Conservation (phyloP, 2,329 filamentous ascomycete genomes). For the Aspergillus novoparasiticus region DNA sequence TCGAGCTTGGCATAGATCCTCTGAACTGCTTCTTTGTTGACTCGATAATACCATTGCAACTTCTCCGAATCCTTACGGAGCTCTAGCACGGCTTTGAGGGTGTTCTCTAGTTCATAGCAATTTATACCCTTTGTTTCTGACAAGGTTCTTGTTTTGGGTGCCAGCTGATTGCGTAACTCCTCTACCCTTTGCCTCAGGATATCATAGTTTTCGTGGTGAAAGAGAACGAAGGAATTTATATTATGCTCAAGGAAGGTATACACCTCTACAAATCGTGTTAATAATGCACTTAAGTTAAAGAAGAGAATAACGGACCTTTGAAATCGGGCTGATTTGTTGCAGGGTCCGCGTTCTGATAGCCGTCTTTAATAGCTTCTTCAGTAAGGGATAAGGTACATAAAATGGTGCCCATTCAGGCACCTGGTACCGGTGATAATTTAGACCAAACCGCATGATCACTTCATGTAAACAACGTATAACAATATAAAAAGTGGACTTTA, state of each 20-base stretch:
- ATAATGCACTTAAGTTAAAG: too few species aligned
- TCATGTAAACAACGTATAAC: background rate
- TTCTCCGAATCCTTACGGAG: slow-evolving; percentile 17
- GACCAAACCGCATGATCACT: slow-evolving; percentile 32
- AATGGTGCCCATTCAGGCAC: slow-evolving; percentile 30
- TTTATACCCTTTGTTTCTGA: too few species aligned
- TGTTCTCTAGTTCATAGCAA: background rate
- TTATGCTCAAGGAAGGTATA: too few species aligned
- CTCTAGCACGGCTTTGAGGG: slow-evolving; percentile 6
- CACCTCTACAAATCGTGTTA: too few species aligned
- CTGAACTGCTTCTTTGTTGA: slow-evolving; percentile 24
- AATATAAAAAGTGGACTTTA: too few species aligned
- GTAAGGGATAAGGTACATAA: slow-evolving; percentile 32
- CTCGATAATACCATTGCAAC: slow-evolving; percentile 17
- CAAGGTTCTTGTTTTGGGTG: too few species aligned
- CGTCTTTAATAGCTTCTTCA: slow-evolving; percentile 26
- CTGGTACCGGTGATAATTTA: slow-evolving; percentile 27
- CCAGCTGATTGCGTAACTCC: too few species aligned
- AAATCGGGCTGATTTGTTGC: background rate
- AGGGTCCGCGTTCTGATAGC: background rate
- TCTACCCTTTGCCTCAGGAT: too few species aligned
- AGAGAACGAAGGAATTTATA: too few species aligned
- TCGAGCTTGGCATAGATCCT: slow-evolving; percentile 15
- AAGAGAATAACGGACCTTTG: background rate
- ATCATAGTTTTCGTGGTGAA: too few species aligned